Evolutionary conservation across 495 filamentous ascomycete genomes (phyloP).

Genomic region (Aspergillus biplanus): DNA sequence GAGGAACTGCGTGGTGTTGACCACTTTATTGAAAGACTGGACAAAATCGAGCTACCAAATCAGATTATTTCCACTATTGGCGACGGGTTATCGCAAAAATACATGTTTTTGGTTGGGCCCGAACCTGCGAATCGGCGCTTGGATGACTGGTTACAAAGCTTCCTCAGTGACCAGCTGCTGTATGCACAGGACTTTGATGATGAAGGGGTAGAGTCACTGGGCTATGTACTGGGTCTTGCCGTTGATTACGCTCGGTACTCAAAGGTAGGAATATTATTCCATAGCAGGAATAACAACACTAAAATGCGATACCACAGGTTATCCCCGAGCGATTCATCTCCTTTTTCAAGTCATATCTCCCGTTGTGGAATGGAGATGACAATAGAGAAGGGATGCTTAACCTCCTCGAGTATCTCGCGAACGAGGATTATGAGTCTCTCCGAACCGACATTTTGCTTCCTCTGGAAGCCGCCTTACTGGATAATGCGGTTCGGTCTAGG

Average conservation of each 20-base stretch:
- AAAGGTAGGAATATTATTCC: constrained; percentile 53
- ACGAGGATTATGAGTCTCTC: constrained; percentile 61
- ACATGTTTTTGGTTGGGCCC: constrained; percentile 65
- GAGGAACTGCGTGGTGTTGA: constrained; percentile 78
- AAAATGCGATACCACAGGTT: constrained; percentile 44
- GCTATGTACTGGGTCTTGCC: constrained; percentile 58
- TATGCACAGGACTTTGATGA: constrained; percentile 52
- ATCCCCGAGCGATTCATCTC: constrained; percentile 62
- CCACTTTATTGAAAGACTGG: constrained; percentile 74
- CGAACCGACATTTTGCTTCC: constrained; percentile 49
- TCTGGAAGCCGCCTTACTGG: constrained; percentile 62
- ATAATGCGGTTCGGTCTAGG: constrained; percentile 53
- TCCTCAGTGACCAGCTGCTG: constrained; percentile 61
- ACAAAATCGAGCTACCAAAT: constrained; percentile 78
- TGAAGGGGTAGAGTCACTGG: constrained; percentile 50
- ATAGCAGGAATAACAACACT: constrained; percentile 18
- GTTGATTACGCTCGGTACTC: constrained; percentile 62
- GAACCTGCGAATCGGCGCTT: constrained; percentile 58
- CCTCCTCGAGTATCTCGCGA: constrained; percentile 64
- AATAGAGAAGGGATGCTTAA: constrained; percentile 64
- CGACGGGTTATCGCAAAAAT: constrained; percentile 79
- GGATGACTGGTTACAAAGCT: constrained; percentile 67
- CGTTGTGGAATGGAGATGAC: constrained; percentile 68
- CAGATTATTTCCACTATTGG: constrained; percentile 77
- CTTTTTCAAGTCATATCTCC: constrained; percentile 66